Percentiles rank a stretch among this genome's conserved stretches.
phyloP scores from a whole-genome alignment of 1,284 basidiomycete species.

The Puccinia coronata region DNA sequence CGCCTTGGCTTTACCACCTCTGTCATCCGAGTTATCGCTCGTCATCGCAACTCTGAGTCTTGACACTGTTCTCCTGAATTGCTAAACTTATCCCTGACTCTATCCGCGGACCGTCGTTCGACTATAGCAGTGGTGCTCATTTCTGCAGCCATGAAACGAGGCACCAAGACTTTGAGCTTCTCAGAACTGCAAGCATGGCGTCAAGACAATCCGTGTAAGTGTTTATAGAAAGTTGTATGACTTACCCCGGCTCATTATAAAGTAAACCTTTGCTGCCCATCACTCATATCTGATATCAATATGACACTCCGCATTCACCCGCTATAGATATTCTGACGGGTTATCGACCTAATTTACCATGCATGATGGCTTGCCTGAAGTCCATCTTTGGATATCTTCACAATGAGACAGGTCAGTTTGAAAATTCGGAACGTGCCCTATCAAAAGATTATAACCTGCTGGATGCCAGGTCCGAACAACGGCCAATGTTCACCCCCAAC shows the following conservation, averaged over 20 bases:
- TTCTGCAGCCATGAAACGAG: not conserved
- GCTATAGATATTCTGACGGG: conserved; percentile 48
- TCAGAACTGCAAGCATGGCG: conserved; percentile 39
- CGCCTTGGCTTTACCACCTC: too few species aligned
- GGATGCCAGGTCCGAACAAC: too few species aligned
- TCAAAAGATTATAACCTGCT: not conserved
- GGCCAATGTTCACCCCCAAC: too few species aligned
- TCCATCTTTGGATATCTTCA: conserved; percentile 47
- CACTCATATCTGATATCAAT: not conserved
- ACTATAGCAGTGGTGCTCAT: not conserved
- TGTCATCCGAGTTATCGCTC: too few species aligned
- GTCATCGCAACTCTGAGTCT: not conserved
- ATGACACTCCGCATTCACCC: not conserved
- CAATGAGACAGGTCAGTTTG: conserved; percentile 46
- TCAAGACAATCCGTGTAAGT: conserved; percentile 48
- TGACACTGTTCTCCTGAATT: conserved; percentile 13
- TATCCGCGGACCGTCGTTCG: too few species aligned
- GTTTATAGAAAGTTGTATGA: not conserved
- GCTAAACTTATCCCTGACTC: too few species aligned
- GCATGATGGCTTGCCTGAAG: conserved; percentile 27
- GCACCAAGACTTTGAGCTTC: conserved; percentile 17
- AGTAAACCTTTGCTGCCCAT: too few species aligned
- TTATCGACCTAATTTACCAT: conserved; percentile 38
- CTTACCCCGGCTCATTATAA: not conserved
- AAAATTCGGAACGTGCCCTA: not conserved